A percentile compares a stretch with the other conserved stretches of the same genome.
Evolutionary conservation across 495 filamentous ascomycete species (phyloP).

Genomic region (Tuber borchii): DNA sequence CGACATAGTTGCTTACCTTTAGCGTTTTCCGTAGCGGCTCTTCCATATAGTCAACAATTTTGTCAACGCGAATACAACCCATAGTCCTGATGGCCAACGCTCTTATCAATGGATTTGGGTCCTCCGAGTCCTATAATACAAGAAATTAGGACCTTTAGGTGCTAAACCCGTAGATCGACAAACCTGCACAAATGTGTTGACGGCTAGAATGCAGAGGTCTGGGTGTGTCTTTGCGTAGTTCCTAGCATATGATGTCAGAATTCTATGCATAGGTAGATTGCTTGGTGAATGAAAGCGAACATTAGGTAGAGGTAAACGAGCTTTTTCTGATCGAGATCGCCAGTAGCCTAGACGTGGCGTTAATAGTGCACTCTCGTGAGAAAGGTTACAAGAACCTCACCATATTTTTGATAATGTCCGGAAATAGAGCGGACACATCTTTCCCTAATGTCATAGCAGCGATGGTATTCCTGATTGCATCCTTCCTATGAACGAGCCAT

Average conservation of each 20-base stretch:
- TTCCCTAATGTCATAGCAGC: slow-evolving; percentile 99
- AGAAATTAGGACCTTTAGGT: slow-evolving; percentile 1
- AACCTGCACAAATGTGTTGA: slow-evolving; percentile 93
- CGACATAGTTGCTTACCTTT: slow-evolving; percentile 83
- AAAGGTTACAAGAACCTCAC: slow-evolving; percentile 11
- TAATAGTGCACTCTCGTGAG: background rate
- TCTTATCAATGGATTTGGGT: slow-evolving; percentile 92
- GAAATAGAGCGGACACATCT: slow-evolving; percentile 95
- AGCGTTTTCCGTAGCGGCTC: slow-evolving; percentile 94
- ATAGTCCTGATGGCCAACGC: slow-evolving; percentile 97
- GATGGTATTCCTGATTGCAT: slow-evolving; percentile 98
- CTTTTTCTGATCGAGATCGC: slow-evolving; percentile 97
- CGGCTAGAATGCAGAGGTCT: slow-evolving; percentile 95
- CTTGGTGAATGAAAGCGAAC: slow-evolving; percentile 48
- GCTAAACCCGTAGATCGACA: slow-evolving; percentile 1
- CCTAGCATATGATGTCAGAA: slow-evolving; percentile 49
- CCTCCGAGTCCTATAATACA: slow-evolving; percentile 67
- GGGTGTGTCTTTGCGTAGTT: slow-evolving; percentile 99
- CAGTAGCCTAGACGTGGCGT: slow-evolving; percentile 54
- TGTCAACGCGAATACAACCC: slow-evolving; percentile 97
- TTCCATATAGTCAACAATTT: slow-evolving; percentile 99
- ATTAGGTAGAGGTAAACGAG: slow-evolving; percentile 98
- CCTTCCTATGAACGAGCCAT: slow-evolving; percentile 58
- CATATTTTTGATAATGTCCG: slow-evolving; percentile 98
- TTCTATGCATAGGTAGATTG: background rate